A percentile compares a stretch with the other conserved stretches of the same genome.
Evolutionary conservation across 2,329 filamentous ascomycete genomes (phyloP).

Genomic region (Cercospora brassicicola): DNA sequence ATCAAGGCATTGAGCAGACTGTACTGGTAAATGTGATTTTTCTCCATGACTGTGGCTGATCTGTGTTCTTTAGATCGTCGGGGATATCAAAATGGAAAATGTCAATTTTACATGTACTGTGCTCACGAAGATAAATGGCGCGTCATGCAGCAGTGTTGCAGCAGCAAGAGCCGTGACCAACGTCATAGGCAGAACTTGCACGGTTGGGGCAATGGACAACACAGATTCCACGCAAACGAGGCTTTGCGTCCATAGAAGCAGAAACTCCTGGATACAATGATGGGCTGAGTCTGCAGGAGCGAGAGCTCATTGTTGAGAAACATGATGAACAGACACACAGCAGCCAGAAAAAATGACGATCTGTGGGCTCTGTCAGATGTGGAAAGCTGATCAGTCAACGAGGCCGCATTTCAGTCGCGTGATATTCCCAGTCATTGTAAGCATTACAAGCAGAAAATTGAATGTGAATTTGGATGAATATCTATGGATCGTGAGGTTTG

Average conservation of each 20-base stretch:
- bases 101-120: neutral
- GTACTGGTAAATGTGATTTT: slow-evolving; percentile 49
- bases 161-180: neutral
- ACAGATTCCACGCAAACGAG: neutral
- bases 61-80: neutral
- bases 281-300: neutral
- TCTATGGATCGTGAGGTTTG: neutral
- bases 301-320: neutral
- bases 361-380: neutral
- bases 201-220: neutral
- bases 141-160: neutral
- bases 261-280: neutral
- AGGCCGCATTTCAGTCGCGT: neutral
- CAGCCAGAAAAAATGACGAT: neutral
- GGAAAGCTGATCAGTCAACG: neutral
- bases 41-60: slow-evolving; percentile 30
- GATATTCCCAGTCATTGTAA: neutral
- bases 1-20: slow-evolving; percentile 48
- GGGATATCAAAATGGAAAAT: neutral
- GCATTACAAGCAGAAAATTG: neutral
- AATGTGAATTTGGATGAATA: neutral
- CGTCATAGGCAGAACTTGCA: neutral
- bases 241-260: neutral
- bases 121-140: neutral
- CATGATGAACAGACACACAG: neutral